Conservation (phyloP, 139 green algal species). For the Chlamydomonas asymmetrica region DNA sequence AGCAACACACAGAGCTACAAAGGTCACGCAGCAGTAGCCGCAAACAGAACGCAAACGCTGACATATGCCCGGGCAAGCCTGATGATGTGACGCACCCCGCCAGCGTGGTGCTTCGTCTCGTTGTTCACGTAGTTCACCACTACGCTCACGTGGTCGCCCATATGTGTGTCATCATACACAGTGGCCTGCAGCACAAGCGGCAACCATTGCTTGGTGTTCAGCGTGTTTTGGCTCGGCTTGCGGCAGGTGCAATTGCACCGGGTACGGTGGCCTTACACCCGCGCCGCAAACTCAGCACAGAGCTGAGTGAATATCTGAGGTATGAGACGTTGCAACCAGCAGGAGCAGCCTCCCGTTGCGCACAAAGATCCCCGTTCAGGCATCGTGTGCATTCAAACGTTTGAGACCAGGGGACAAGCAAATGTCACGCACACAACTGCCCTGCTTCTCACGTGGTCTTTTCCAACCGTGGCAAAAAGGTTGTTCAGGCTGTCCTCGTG, state of each 20-base stretch:
- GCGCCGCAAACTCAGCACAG: neutral
- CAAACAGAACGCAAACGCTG: neutral
- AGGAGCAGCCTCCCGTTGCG: too few relatives aligned
- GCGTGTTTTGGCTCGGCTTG: neutral
- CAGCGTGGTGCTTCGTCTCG: constrained; percentile 10
- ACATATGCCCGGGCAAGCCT: neutral
- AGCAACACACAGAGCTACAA: neutral
- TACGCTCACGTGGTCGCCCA: constrained; percentile 66
- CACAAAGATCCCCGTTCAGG: too few relatives aligned
- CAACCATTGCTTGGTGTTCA: neutral
- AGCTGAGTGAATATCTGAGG: too few relatives aligned
- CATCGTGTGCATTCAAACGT: too few relatives aligned
- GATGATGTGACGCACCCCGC: constrained; percentile 20
- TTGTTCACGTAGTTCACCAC: constrained; percentile 67
- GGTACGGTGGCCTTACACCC: neutral
- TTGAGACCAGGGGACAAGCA: neutral
- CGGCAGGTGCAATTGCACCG: neutral
- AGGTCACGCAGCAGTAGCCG: neutral
- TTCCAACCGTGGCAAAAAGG: constrained; percentile 63
- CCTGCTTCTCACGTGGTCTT: constrained; percentile 52
- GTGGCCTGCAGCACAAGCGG: constrained; percentile 38
- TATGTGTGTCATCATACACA: constrained; percentile 73
- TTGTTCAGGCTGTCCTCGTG: constrained; percentile 24
- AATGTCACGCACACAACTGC: neutral
- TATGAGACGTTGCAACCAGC: neutral